Base-by-base conservation (phyloP, 805 yeast genomes). In the Sugiyamaella floridensis region DNA sequence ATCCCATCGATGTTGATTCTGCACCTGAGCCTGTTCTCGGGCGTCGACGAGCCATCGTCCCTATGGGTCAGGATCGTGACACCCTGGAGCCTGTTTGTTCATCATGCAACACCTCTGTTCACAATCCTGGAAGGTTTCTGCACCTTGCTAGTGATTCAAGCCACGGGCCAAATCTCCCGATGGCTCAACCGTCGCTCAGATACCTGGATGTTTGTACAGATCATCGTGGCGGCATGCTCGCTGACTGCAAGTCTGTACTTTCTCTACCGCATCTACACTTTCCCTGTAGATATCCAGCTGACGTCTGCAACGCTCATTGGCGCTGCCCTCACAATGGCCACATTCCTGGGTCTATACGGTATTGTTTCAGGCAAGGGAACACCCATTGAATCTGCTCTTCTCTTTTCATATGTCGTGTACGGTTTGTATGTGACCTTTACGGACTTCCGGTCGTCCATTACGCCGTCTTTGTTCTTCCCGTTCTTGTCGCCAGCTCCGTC, bases 391-490 rank as follows among this genome's bases (percentile, higher is more conserved):
- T 79, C 89, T 32, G 85, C 96, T 11, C 71, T 92, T 53, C 76
- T 93, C 62, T 83, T 89, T 65, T 92, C 95, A 8, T 93, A 93
- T 68, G 83, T 92, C 56, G 96, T 93, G 28, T 86, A 95, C 65
- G 89, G 96, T 62, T 81, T 90, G 56, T 93, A 93, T 67, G 95
- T 90, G 65, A 82, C 96, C 2, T 89, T 92, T 62, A 97, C 98
- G 0, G 89, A 86, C 60, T 76, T 92, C 57, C 84, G 90, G 7
- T 50, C 63, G 12, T 47, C 61, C 7, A 49, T 50, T n/a, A 53
- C 62, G 9, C 50, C 50, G 11, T 44, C 60, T 9, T 46, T 57
- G 8, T 29, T 59, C 16, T 54, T 58, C 43, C 47, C 60, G 26
- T 55, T 48, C 28, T 18, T 57, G 32, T 22, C 50, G 10, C 40